Evolutionary conservation across 2,329 filamentous ascomycete species (phyloP), one percentile per base, ranked within the genome.

Genomic region (Chaetomium strumarium): DNA sequence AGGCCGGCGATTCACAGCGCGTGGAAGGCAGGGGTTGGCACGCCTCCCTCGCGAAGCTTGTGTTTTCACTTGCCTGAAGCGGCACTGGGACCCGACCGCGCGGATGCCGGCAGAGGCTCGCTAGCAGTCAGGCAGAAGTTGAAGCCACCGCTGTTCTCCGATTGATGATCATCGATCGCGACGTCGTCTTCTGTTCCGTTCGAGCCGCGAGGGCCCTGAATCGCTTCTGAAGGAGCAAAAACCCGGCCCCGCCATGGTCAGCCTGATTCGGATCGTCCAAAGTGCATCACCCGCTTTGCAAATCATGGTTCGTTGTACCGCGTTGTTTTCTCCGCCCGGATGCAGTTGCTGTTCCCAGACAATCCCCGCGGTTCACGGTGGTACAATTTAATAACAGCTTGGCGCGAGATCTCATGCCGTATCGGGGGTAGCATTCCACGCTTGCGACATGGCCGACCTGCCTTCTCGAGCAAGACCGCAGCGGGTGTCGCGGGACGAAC

Each of bases 401-500:
- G 57, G 57, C 55, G 45, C 47, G 52, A 48, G 45, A 46, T 53
- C 52, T 17, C 46, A 47, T 41, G 51, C 55, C 53, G 55, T 40
- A 54, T 52, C 39, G 50, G 45, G 52, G 52, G 56, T 40, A n/a
- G 52, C 60, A 61, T 59, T 59, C 58, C 60, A 56, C 52, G 57
- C 52, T 49, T 57, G 52, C 39, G 50, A 55, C 43, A 38, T 51
- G 53, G 44, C 43, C 53, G 56, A 60, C 60, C 60, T 64, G 60
- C 60, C 62, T 55, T 57, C 24, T 60, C 58, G 54, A 61, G 61
- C 69, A 30, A 57, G 49, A n/a, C 45, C 51, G 36, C 41, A 16
- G 43, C 45, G 33, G 49, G 41, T 49, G 36, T 39, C n/a, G 43
- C 45, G 33, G 49, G 41, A 37, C 47, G 51, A 19, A 46, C 49